Evolutionary conservation across 805 yeast genomes (phyloP), one percentile per base, ranked within the genome.

Genomic region (Saccharomycopsis sp.): DNA sequence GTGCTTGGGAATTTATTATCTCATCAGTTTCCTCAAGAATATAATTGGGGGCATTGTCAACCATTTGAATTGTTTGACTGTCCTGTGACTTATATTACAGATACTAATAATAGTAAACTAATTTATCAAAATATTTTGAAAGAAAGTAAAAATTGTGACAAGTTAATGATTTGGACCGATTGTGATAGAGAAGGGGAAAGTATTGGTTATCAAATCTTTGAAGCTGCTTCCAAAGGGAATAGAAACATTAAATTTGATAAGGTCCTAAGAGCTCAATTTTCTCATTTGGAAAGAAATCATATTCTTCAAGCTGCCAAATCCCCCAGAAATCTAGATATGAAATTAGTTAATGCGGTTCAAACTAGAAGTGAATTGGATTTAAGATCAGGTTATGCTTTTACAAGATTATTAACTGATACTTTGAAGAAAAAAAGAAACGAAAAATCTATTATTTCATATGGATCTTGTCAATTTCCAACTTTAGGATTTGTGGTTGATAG

Each of bases 121-220:
- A 69, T 86, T 18, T 79, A 79, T 2, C 59, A 64, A 9, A 92
- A 89, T 54, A 85, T 92, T 36, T 57, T 69, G 23, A 58, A 58
- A 3, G 86, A 86, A 53, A 82, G 87, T 3, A 57, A 77, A 31
- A 53, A 52, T 15, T 72, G 84, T 4, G 72, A 75, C 39, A 62
- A 63, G 30, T 60, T 92, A 40, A 84, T 86, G 83, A 85, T 92
- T 5, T 92, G 98, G 97, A 92, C 98, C 1, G 99, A 92, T 68
- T 92, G 98, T 60, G 97, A 88, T 67, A 66, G 96, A 28, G 97
- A 88, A 56, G 97, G 97, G 2, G 97, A 88, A 57, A 81, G 76
- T 57, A 88, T 88, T 42, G 97, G 96, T 0, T 75, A 69, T 62
- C 95, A 88, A 52, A 75, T 94, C 13, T 67, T 74, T 27, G 68